These are phyloP conservation scores for Paecilomyces formosus DNA, from an alignment of 2,329 filamentous ascomycete species.

Conservation along the genomic window DNA sequence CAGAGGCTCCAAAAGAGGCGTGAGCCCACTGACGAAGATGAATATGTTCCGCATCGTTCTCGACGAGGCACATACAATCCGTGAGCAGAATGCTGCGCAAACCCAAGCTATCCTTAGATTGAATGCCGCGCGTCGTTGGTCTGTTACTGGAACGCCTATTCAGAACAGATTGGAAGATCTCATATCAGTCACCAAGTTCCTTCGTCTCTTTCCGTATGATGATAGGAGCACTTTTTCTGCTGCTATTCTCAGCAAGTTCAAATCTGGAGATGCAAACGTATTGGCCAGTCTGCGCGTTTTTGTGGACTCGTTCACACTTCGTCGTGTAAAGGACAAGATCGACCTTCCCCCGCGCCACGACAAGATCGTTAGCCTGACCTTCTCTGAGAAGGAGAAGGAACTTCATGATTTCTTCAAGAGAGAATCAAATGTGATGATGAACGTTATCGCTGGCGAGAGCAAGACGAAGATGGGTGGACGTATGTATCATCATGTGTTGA, in stretches of 20 bases:
- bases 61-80: constrained; percentile 92
- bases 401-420: constrained; percentile 80
- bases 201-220: constrained; percentile 79
- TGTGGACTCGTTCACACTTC: constrained; percentile 88
- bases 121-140: constrained; percentile 78
- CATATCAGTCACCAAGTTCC: constrained; percentile 75
- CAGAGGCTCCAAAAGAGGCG: constrained; percentile 53
- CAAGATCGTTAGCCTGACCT: constrained; percentile 64
- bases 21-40: constrained; percentile 62
- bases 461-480: constrained; percentile 68
- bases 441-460: constrained; percentile 60
- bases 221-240: constrained; percentile 67
- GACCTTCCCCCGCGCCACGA: constrained; percentile 70
- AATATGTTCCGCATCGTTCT: constrained; percentile 92
- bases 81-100: constrained; percentile 71
- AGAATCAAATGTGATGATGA: constrained; percentile 72
- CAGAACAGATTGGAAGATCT: constrained; percentile 91
- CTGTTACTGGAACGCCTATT: constrained; percentile 92
- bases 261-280: constrained; percentile 74
- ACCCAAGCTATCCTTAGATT: constrained; percentile 79
- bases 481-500: constrained; percentile 88
- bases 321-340: constrained; percentile 86
- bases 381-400: constrained; percentile 64
- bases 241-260: constrained; percentile 79
- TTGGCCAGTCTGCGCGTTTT: constrained; percentile 74